Evolutionary conservation across 192 early-diverging fungal genomes (phyloP), one percentile per base, ranked within the genome.

Genomic region (Radiomyces spectabilis): DNA sequence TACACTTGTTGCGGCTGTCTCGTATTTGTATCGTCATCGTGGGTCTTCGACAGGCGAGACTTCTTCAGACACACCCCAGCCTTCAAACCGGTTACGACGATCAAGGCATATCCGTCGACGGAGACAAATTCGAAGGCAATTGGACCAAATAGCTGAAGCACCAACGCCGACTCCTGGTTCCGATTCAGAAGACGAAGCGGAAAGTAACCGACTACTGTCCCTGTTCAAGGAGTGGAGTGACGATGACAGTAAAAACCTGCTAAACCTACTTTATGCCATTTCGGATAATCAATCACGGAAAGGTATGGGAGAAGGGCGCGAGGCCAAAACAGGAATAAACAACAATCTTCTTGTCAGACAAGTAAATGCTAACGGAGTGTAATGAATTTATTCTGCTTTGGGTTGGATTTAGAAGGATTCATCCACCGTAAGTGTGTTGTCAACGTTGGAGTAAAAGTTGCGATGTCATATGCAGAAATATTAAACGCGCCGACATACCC

Each of bases 271-370:
- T 12, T 84, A 88, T 55, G 77, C 89, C 3, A 91, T 96, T 38
- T 82, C 91, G 1, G 89, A 95, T 52, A 88, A 94, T 58, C 88
- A 94, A 59, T 77, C 91, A 8, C 73, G 81, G 13, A 86, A 87
- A 81, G 88, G 89, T 91, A 72, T n/a, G n/a, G n/a, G n/a, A n/a
- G n/a, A 48, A 22, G 30, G 5, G 15, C 0, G 24, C 0, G 0
- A 1, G 5, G 29, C 24, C 8, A 4, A 30, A 27, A 48, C 5
- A 27, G 30, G 27, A 12, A 51, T 30, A 8, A 27, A n/a, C 9
- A 25, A 8, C n/a, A 24, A 12, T 29, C 2, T 8, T 19, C 30
- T 40, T 34, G 15, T 26, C 29, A 18, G 10, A 26, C 42, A 8
- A 42, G 6, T 38, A 54, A 10, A 21, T 10, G n/a, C n/a, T n/a